A percentile compares a stretch with the other conserved stretches of the same genome.
Evolutionary conservation across 345 rosid genomes (phyloP).

Genomic region (Cardamine resedifolia): DNA sequence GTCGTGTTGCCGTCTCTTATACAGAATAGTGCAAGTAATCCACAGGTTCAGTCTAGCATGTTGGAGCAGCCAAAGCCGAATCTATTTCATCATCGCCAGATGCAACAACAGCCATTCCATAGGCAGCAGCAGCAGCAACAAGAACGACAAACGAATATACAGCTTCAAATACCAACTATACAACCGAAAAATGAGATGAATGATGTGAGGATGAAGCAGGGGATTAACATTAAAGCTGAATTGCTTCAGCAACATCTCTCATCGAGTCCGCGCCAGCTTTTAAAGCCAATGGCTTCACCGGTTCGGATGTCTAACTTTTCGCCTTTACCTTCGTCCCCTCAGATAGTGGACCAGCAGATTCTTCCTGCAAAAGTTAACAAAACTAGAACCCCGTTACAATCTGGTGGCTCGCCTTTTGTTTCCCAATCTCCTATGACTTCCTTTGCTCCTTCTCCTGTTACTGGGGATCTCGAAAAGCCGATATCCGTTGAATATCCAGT

Average conservation of each 20-base stretch:
- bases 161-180: slow-evolving; percentile 47
- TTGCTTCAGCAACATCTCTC: slow-evolving; percentile 56
- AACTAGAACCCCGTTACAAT: slow-evolving; percentile 62
- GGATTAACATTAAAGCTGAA: slow-evolving; percentile 56
- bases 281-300: slow-evolving; percentile 49
- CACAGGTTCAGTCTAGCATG: slow-evolving; percentile 57
- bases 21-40: slow-evolving; percentile 39
- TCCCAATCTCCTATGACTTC: slow-evolving; percentile 71
- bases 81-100: slow-evolving; percentile 49
- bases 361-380: slow-evolving; percentile 43
- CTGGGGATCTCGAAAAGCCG: slow-evolving; percentile 67
- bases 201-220: slow-evolving; percentile 59
- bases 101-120: slow-evolving; percentile 43
- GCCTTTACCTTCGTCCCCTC: slow-evolving; percentile 66
- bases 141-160: slow-evolving; percentile 44
- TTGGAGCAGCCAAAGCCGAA: slow-evolving; percentile 60
- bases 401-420: slow-evolving; percentile 64
- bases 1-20: slow-evolving; percentile 39
- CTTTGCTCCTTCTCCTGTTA: slow-evolving; percentile 65
- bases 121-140: slow-evolving; percentile 43
- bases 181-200: slow-evolving; percentile 61
- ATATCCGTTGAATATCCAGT: slow-evolving; percentile 47
- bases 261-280: slow-evolving; percentile 42
- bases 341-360: slow-evolving; percentile 69
- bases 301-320: slow-evolving; percentile 53